These are phyloP conservation scores for Phytopythium chamaehyphon DNA, from an alignment of 352 stramenopile genomes.

Conservation along the genomic window DNA sequence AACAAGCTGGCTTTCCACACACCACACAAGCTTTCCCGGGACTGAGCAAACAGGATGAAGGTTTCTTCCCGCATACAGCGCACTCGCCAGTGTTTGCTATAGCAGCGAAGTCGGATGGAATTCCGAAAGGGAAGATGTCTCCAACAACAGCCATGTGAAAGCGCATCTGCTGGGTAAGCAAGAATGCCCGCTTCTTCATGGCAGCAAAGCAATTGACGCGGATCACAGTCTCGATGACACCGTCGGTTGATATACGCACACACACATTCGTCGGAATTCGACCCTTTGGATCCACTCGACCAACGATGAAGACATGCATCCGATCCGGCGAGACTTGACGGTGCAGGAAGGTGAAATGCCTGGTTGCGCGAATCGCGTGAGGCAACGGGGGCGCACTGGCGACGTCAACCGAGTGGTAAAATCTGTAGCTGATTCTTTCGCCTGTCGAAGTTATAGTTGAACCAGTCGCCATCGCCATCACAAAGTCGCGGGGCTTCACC, in stretches of 20 bases:
- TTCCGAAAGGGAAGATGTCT: too few relatives aligned
- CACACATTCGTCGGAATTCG: not conserved
- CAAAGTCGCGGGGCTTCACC: conserved; percentile 29
- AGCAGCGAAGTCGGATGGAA: too few relatives aligned
- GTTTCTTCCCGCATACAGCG: not conserved
- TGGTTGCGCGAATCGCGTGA: not conserved
- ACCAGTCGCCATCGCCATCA: conserved; percentile 43
- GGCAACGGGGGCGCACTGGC: not conserved
- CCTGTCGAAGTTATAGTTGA: conserved; percentile 7
- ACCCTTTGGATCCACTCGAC: not conserved
- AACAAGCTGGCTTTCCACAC: not conserved
- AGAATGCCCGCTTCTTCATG: conserved; percentile 2
- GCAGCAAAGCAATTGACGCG: not conserved
- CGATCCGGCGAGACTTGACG: conserved; percentile 1
- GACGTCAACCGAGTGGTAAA: conserved; percentile 7
- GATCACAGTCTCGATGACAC: too few relatives aligned
- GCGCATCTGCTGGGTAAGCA: not conserved
- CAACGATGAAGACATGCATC: conserved; percentile 9
- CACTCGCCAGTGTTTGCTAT: not conserved
- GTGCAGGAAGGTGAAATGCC: conserved; percentile 3
- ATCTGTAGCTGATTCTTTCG: conserved; percentile 7
- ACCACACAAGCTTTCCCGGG: not conserved
- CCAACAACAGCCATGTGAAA: too few relatives aligned
- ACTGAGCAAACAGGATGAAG: not conserved
- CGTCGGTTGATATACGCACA: not conserved